Base-by-base conservation (phyloP, 2,329 filamentous ascomycete genomes). In the Phialemoniopsis sp. region DNA sequence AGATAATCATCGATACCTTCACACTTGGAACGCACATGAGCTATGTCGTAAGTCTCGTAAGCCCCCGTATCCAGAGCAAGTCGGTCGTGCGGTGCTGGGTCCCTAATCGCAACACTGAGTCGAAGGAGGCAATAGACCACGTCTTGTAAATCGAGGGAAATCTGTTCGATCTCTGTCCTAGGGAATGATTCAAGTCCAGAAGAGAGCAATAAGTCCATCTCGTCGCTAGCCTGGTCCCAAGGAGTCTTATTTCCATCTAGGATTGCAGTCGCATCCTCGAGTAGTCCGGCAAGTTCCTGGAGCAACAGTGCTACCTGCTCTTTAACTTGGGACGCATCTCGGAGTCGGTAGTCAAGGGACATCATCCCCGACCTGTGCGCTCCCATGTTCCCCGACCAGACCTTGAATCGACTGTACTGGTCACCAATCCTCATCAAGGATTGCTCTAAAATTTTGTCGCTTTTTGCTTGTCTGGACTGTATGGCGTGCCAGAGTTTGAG, bases 21-120 rank as follows among this genome's bases (percentile, higher is more conserved):
- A 29, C 57, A 64, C 32, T 62, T 66, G 2, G 53, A 38, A 3
- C 41, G 41, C 1, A 64, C 60, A 34, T 63, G 50, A 39, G n/a
- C n/a, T 15, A 50, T 49, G 28, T 65, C 60, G 45, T 49, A 0
- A 37, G 19, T 13, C n/a, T 62, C 53, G 18, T 51, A 59, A 4
- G 38, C 41, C 1, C 45, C 50, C 0, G 48, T 33, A 5, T 61
- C 51, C 6, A 47, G 46, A 3, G 39, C 15, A 2, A 60, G 51
- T 2, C 52, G 52, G 31, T 67, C 63, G 17, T 65, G 57, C 0
- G 56, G 54, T 3, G 60, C 54, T 13, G 63, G 63, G 5, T 59
- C 57, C 1, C 54, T 54, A 5, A 67, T 64, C 0, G 60, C 45
- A n/a, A 63, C 53, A 3, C 60, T 61, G 1, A 67, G 49, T 3